phyloP scores from a whole-genome alignment of 805 yeast genomes.

The Pichia cabralensis region DNA sequence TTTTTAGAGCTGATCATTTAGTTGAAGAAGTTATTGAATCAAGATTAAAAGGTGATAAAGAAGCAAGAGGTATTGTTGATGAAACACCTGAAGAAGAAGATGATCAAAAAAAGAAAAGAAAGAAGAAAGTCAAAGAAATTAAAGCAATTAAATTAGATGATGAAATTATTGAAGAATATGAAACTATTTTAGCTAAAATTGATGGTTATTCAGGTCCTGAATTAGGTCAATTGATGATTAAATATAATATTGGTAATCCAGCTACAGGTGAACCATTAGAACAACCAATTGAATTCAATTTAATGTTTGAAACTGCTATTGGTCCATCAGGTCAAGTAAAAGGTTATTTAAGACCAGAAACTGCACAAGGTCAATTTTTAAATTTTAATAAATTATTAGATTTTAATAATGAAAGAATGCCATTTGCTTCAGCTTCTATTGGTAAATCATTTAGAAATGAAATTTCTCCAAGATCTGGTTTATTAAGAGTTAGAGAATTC shows the following conservation, averaged over 20 bases:
- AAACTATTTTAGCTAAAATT: conserved; percentile 78
- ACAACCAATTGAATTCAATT: conserved; percentile 89
- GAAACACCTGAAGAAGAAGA: conserved; percentile 61
- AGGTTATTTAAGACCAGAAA: conserved; percentile 96
- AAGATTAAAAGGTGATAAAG: conserved; percentile 92
- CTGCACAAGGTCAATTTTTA: conserved; percentile 98
- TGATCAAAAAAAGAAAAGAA: conserved; percentile 77
- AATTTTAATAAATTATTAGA: conserved; percentile 91
- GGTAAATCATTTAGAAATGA: conserved; percentile 99
- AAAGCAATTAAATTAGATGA: conserved; percentile 83
- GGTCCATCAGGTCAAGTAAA: conserved; percentile 96
- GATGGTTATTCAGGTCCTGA: conserved; percentile 93
- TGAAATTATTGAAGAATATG: conserved; percentile 67
- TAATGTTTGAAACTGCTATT: conserved; percentile 98
- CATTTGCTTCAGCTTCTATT: conserved; percentile 98
- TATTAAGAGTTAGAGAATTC: conserved; percentile 96
- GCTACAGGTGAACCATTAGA: conserved; percentile 78
- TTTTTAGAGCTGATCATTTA: conserved; percentile 96
- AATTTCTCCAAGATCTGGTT: conserved; percentile 96
- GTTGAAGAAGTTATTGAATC: conserved; percentile 97
- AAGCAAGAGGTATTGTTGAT: conserved; percentile 79
- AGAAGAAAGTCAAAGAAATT: conserved; percentile 94
- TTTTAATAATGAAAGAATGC: conserved; percentile 92
- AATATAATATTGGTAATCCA: conserved; percentile 84
- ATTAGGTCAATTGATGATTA: conserved; percentile 78